These are phyloP conservation scores for Buxus sempervirens DNA, from an alignment of 164 flowering plant species.

Conservation along the genomic window DNA sequence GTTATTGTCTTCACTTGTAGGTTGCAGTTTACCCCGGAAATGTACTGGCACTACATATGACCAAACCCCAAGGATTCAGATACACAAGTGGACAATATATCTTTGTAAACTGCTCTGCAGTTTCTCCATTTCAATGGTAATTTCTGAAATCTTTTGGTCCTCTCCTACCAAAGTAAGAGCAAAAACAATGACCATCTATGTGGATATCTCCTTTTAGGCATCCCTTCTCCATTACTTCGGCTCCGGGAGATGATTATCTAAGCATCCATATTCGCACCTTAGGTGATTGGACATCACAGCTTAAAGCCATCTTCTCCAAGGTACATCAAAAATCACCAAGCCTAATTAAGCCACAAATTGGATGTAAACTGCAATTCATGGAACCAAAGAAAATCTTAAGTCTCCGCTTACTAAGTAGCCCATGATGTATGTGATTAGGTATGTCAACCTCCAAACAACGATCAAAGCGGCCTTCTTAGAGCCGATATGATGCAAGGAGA, in stretches of 20 bases:
- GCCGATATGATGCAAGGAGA: slow-evolving; percentile 37
- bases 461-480: slow-evolving; percentile 60
- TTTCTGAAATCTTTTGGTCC: not conserved
- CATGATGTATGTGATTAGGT: slow-evolving; percentile 28
- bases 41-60: slow-evolving; percentile 52
- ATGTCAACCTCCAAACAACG: slow-evolving; percentile 45
- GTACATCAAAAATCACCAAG: too few relatives aligned
- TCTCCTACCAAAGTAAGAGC: too few relatives aligned
- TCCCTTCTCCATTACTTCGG: slow-evolving; percentile 74
- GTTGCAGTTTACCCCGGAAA: slow-evolving; percentile 70
- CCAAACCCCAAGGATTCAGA: slow-evolving; percentile 58
- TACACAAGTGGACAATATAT: slow-evolving; percentile 70
- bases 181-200: not conserved
- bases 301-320: slow-evolving; percentile 47
- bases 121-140: slow-evolving; percentile 63
- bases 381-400: too few relatives aligned
- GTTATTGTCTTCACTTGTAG: slow-evolving; percentile 19
- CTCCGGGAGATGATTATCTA: slow-evolving; percentile 63
- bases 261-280: slow-evolving; percentile 59
- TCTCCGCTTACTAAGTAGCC: not conserved
- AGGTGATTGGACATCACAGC: slow-evolving; percentile 72
- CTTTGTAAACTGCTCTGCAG: slow-evolving; percentile 53
- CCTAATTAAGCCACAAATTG: too few relatives aligned
- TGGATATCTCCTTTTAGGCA: slow-evolving; percentile 34
- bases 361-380: not conserved